Percentiles rank a stretch among this genome's conserved stretches.
Evolutionary conservation across 805 yeast species (phyloP).

Genomic region (Kregervanrija fluxuum): DNA sequence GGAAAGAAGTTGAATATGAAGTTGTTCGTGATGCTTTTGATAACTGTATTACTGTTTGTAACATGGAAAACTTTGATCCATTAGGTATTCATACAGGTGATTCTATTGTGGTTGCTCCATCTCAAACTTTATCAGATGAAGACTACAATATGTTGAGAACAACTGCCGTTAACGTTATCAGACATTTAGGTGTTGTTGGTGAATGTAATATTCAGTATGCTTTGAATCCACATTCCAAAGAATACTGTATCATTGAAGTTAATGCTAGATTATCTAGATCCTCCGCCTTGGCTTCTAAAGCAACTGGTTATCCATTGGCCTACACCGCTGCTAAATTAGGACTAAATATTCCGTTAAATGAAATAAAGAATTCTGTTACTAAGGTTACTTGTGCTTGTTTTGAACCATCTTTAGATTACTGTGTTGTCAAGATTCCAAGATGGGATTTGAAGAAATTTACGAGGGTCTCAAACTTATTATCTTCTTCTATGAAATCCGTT

Average conservation of each 20-base stretch:
- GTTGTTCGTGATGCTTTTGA: conserved; percentile 97
- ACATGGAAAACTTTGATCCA: conserved; percentile 98
- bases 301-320: conserved; percentile 97
- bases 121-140: conserved; percentile 93
- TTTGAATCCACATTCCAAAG: conserved; percentile 85
- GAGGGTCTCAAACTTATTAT: conserved; percentile 78
- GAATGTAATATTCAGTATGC: conserved; percentile 99
- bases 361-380: conserved; percentile 89
- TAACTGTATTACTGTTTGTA: conserved; percentile 98
- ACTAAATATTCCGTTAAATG: conserved; percentile 83
- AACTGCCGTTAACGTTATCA: conserved; percentile 93
- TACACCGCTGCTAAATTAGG: conserved; percentile 97
- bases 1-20: conserved; percentile 98
- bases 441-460: conserved; percentile 98
- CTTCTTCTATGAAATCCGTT: conserved; percentile 95
- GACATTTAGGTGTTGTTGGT: conserved; percentile 98
- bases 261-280: conserved; percentile 97
- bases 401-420: conserved; percentile 95
- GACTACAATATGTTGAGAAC: conserved; percentile 97
- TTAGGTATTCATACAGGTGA: conserved; percentile 99
- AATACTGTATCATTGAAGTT: conserved; percentile 95
- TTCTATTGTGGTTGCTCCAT: conserved; percentile 97
- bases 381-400: conserved; percentile 92
- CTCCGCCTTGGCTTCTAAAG: conserved; percentile 98
- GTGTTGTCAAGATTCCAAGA: conserved; percentile 96